Base-by-base conservation (phyloP, 129 eudicot species). In the Rutidosis leptorrhynchoides region DNA sequence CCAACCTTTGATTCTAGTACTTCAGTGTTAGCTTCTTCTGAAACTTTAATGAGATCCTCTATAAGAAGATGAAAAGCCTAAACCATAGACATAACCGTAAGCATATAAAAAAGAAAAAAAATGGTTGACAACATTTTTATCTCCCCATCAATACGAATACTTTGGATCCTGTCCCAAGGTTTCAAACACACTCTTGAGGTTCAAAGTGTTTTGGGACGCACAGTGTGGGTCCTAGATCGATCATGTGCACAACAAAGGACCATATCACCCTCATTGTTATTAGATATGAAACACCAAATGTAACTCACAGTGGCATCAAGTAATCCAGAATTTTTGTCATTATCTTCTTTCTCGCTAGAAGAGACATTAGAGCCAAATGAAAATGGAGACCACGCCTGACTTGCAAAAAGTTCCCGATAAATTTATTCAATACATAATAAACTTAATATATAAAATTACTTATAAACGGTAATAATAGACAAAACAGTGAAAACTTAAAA, bases 371-470 rank as follows among this genome's bases (percentile, higher is more conserved):
- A 19, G 30, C 85, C 84, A 72, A 83, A 70, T 58, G 37, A 26
- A 83, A 88, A 86, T 21, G 98, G 96, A 58, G 80, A 82, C 98
- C 98, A 93, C 20, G 96, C 98, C 98, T 93, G 82, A 72, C 26
- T 71, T 64, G 29, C 20, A 81, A 60, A 42, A 77, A 54, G 28
- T 30, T 27, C 24, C 12, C 26, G n/a, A n/a, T n/a, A 46, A 24
- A 48, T 74, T n/a, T n/a, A n/a, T n/a, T n/a, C n/a, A 30, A 27
- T 43, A 28, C 7, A 52, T 21, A 23, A 70, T 46, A 35, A 70
- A 15, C 12, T 40, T 52, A 3, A 43, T 29, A 24, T 21, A 27
- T 4, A 32, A 37, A 37, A 37, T 9, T 10, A 9, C 43, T 33
- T 9, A 33, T 5, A 33, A 8, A 37, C 43, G 11, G 3, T 10